These are phyloP conservation scores for Pinus albicaulis DNA, from an alignment of 75 land plant genomes.

Conservation along the genomic window DNA sequence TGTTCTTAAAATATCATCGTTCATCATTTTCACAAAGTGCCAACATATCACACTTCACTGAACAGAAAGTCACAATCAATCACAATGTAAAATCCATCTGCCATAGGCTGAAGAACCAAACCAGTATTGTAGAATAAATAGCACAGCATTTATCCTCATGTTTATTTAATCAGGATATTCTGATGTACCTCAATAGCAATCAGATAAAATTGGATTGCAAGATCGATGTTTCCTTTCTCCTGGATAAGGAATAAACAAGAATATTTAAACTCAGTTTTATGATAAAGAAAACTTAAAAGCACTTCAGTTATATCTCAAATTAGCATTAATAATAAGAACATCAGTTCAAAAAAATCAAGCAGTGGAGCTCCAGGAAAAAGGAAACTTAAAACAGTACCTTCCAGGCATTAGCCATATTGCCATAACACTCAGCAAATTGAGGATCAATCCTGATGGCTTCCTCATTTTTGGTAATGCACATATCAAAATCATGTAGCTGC, in stretches of 20 bases:
- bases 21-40: not conserved
- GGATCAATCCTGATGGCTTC: conserved; percentile 94
- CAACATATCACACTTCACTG: not conserved
- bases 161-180: not conserved
- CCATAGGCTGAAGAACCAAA: not conserved
- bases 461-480: conserved; percentile 96
- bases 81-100: not conserved
- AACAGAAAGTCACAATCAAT: not conserved
- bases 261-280: not conserved
- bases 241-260: conserved; percentile 20
- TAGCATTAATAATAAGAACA: not conserved
- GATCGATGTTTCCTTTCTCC: conserved; percentile 98
- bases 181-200: conserved; percentile 87
- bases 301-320: not conserved
- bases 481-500: conserved; percentile 92
- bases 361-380: not conserved
- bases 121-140: not conserved
- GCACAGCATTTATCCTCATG: not conserved
- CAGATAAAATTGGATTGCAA: conserved; percentile 84
- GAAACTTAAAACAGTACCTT: conserved; percentile 51
- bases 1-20: not conserved
- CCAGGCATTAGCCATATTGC: conserved; percentile 99
- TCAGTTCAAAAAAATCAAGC: not conserved
- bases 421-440: conserved; percentile 96
- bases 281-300: not conserved